A percentile compares a stretch with the other conserved stretches of the same genome.
phyloP scores from a whole-genome alignment of 78 protist species.

The Neovahlkampfia damariscottae region DNA sequence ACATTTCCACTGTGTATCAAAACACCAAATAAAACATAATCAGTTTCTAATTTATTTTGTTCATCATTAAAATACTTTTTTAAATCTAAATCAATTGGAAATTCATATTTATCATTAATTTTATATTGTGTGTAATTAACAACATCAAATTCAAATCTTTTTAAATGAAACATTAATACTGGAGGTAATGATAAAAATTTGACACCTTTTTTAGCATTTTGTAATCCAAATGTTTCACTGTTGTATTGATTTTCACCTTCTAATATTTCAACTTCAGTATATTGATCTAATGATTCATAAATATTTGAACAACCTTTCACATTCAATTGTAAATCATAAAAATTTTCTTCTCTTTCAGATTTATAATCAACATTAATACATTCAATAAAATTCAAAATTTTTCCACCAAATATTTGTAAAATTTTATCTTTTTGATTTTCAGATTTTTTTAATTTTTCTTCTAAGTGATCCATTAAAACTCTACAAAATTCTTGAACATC shows the following conservation, averaged over 20 bases:
- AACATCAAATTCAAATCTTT: constrained; percentile 91
- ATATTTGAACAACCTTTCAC: constrained; percentile 67
- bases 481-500: constrained; percentile 16
- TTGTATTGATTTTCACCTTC: constrained; percentile 83
- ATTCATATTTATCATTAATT: constrained; percentile 60
- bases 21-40: constrained; percentile 47
- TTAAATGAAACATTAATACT: constrained; percentile 82
- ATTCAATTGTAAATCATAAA: constrained; percentile 69
- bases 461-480: constrained; percentile 1
- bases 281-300: constrained; percentile 55
- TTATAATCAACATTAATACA: constrained; percentile 74
- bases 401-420: constrained; percentile 72
- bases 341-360: constrained; percentile 61
- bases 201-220: constrained; percentile 26
- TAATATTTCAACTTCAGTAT: constrained; percentile 65
- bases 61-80: constrained; percentile 15
- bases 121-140: constrained; percentile 56
- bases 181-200: constrained; percentile 79
- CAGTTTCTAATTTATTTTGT: neutral
- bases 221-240: constrained; percentile 33
- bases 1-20: constrained; percentile 87
- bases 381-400: constrained; percentile 54
- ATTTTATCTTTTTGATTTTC: constrained; percentile 64
- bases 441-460: constrained; percentile 54
- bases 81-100: constrained; percentile 33